phyloP scores from a whole-genome alignment of 805 yeast genomes.

The Suhomyces emberorum region DNA sequence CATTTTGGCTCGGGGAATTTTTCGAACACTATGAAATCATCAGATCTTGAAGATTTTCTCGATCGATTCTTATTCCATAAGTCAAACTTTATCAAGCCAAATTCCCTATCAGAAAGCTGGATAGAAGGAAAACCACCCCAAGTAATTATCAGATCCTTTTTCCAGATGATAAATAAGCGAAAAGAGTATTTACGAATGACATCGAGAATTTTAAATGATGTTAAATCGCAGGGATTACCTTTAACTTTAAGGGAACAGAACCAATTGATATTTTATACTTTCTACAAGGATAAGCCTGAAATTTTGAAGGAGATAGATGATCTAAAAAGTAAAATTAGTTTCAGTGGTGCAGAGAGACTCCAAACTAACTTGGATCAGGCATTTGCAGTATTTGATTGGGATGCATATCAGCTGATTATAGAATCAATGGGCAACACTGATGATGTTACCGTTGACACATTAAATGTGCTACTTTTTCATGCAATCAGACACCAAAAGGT shows the following conservation, averaged over 20 bases:
- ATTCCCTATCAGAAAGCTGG: constrained; percentile 13
- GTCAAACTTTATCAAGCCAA: constrained; percentile 27
- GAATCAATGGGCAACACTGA: constrained; percentile 3
- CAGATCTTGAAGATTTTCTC: constrained; percentile 26
- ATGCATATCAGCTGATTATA: constrained; percentile 17
- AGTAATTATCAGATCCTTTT: constrained; percentile 12
- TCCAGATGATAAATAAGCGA: constrained; percentile 18
- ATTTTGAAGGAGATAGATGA: constrained; percentile 11
- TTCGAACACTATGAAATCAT: not conserved
- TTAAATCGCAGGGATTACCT: constrained; percentile 23
- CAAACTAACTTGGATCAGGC: not conserved
- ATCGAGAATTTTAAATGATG: constrained; percentile 25
- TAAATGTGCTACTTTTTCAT: constrained; percentile 23
- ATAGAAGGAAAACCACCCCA: constrained; percentile 2
- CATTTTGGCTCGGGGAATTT: constrained; percentile 25
- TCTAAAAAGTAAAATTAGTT: not conserved
- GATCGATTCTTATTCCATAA: constrained; percentile 16
- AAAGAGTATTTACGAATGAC: constrained; percentile 18
- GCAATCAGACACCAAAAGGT: constrained; percentile 28
- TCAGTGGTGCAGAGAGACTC: not conserved
- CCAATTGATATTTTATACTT: constrained; percentile 24
- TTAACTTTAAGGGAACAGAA: constrained; percentile 29
- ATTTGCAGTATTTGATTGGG: constrained; percentile 17
- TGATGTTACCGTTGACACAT: constrained; percentile 13
- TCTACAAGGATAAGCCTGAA: constrained; percentile 28